Evolutionary conservation across 1,284 basidiomycete species (phyloP).

Genomic region (Tilletia walkeri): DNA sequence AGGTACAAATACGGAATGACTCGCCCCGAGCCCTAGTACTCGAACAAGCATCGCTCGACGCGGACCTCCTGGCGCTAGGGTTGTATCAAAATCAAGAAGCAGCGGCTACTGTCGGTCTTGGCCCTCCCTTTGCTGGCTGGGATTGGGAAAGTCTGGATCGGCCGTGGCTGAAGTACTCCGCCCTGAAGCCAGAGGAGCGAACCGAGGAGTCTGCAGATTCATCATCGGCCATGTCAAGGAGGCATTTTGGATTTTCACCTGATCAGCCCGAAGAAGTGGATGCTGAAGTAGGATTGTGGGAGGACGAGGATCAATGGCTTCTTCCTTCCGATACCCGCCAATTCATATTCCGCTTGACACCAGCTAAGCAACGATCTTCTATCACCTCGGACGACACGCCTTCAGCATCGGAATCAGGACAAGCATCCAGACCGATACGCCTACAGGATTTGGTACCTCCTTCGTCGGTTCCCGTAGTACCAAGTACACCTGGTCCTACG

Average conservation of each 20-base stretch:
- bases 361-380: neutral
- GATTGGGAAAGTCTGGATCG: slow-evolving; percentile 29
- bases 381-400: slow-evolving; percentile 19
- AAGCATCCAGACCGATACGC: neutral
- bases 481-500: neutral
- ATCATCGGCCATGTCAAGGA: neutral
- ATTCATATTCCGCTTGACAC: slow-evolving; percentile 42
- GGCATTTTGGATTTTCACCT: neutral
- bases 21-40: slow-evolving; percentile 33
- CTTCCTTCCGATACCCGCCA: slow-evolving; percentile 46
- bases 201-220: neutral
- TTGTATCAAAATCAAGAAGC: slow-evolving; percentile 1
- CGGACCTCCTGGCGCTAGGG: neutral
- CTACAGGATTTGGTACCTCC: neutral
- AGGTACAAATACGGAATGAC: slow-evolving; percentile 53
- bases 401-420: neutral
- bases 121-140: slow-evolving; percentile 27
- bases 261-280: slow-evolving; percentile 12
- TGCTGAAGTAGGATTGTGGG: slow-evolving; percentile 22
- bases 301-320: slow-evolving; percentile 24
- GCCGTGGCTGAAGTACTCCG: slow-evolving; percentile 18
- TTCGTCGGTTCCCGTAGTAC: neutral
- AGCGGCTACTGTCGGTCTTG: slow-evolving; percentile 26
- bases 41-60: slow-evolving; percentile 22
- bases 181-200: neutral